Base-by-base conservation (phyloP, 2,329 filamentous ascomycete species). In the Fusarium poae region DNA sequence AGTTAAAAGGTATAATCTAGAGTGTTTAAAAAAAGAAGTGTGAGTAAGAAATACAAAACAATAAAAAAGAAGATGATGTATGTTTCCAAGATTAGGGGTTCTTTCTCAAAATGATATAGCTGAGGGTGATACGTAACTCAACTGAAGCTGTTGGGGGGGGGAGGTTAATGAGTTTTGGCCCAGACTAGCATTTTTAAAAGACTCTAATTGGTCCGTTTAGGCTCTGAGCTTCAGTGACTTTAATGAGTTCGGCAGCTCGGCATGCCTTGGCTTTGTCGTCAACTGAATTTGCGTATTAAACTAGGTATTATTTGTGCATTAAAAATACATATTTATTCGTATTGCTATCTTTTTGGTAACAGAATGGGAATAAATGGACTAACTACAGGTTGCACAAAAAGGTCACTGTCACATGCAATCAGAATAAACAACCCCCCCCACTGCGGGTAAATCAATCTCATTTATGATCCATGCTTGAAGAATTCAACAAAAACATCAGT, bases 121-220 rank as follows among this genome's bases (percentile, higher is more conserved):
- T 32, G 21, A 30, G 30, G 51, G 37, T 40, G 37, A 50, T 66
- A 62, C 59, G 51, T 69, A 56, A 62, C 59, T 62, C 29, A 56
- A 55, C 50, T n/a, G 48, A 30, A 66, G 62, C 46, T 30, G 50
- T 58, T 67, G 65, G 57, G 39, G 60, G 65, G 57, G 39, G 60
- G 51, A 55, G 30, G 62, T 57, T 56, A 37, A 64, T 53, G 52
- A 50, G 25, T 39, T 35, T 45, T 50, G 54, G 34, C 16, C 18
- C n/a, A 56, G 50, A 35, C 56, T 68, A 72, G 64, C 65, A 62
- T 55, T 71, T 72, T 71, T 32, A 15, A 8, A 23, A 20, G 25
- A 11, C 5, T 46, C 0, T 67, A 42, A 72, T 72, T 72, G 70
- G 70, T 39, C 54, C 49, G 44, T 61, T 46, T 39, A 44, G 8